Percentiles rank a stretch among this genome's conserved stretches.
phyloP scores from a whole-genome alignment of 495 filamentous ascomycete genomes.

The Neurospora pannonica region DNA sequence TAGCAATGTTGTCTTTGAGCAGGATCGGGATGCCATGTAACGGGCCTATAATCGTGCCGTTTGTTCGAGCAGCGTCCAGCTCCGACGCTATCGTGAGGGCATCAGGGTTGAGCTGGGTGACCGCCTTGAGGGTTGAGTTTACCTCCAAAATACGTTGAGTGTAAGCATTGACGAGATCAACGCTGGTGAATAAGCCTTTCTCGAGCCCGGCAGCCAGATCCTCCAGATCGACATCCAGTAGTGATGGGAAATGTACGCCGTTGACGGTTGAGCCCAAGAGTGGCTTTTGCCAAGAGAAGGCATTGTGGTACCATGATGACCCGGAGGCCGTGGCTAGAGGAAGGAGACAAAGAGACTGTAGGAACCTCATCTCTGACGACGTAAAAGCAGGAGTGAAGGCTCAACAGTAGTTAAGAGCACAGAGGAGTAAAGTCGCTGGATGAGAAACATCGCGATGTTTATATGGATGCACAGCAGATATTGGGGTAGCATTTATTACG shows the following conservation, averaged over 20 bases:
- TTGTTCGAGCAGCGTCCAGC: constrained; percentile 20
- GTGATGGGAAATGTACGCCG: constrained; percentile 2
- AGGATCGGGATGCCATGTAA: constrained; percentile 61
- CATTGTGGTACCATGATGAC: background rate
- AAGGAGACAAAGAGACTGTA: background rate
- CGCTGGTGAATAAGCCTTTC: constrained; percentile 47
- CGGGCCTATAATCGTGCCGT: constrained; percentile 25
- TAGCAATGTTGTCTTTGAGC: constrained; percentile 66
- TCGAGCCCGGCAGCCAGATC: constrained; percentile 42
- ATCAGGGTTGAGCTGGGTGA: constrained; percentile 39
- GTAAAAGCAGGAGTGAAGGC: background rate
- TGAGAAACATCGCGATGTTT: background rate
- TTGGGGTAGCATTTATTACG: background rate
- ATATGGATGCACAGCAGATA: background rate
- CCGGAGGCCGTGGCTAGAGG: background rate
- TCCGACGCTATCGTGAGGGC: constrained; percentile 28
- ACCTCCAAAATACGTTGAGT: constrained; percentile 33
- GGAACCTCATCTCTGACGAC: background rate
- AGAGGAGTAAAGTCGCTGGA: background rate
- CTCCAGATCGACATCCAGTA: constrained; percentile 36
- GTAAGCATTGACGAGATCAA: constrained; percentile 46
- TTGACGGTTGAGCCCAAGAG: background rate
- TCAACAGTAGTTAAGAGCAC: background rate
- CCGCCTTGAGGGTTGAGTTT: constrained; percentile 27
- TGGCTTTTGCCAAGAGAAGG: background rate